These are phyloP conservation scores for Jamesozyma rosinii DNA, from an alignment of 805 yeast species.

Conservation along the genomic window DNA sequence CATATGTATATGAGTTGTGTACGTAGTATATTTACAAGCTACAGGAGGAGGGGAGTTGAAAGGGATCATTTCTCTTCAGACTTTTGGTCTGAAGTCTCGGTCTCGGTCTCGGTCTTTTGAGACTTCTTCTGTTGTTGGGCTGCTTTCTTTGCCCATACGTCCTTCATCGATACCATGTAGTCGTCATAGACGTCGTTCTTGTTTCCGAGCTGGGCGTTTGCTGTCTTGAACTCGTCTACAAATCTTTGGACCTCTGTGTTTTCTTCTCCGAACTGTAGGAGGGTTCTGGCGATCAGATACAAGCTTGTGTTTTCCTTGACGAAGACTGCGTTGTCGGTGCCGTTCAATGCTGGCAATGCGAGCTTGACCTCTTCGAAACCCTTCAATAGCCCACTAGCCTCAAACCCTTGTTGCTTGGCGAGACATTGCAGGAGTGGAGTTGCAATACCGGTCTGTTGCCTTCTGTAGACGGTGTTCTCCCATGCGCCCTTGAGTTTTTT, in stretches of 20 bases:
- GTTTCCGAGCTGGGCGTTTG: not conserved
- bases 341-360: not conserved
- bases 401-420: constrained; percentile 4
- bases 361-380: not conserved
- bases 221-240: not conserved
- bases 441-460: constrained; percentile 21
- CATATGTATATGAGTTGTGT: not conserved
- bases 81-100: not conserved
- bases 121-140: not conserved
- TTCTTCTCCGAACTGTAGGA: not conserved
- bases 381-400: not conserved
- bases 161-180: constrained; percentile 5
- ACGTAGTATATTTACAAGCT: not conserved
- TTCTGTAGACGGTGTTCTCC: constrained; percentile 8
- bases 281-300: constrained; percentile 3
- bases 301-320: not conserved
- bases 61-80: too few species aligned
- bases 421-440: constrained; percentile 11
- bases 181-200: constrained; percentile 12
- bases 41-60: too few species aligned
- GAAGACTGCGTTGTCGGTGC: not conserved
- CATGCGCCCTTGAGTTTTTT: constrained; percentile 19
- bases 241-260: not conserved
- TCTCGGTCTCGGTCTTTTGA: not conserved
- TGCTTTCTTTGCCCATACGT: constrained; percentile 1